phyloP scores from a whole-genome alignment of 2,329 filamentous ascomycete genomes.

The Hymenotorrendiella dingleyae region DNA sequence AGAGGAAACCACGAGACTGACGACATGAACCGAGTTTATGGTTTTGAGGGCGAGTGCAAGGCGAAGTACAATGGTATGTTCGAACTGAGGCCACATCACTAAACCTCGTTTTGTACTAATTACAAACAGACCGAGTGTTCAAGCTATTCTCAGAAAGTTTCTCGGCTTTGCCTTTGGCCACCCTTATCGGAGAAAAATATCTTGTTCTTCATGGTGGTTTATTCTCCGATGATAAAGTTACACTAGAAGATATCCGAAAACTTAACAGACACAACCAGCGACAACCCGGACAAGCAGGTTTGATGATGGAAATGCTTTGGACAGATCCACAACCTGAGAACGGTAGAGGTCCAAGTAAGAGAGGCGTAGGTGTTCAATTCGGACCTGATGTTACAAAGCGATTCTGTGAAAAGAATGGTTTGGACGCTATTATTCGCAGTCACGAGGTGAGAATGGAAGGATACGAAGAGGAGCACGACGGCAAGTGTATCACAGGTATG shows the following conservation, averaged over 20 bases:
- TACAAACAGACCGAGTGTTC: constrained; percentile 57
- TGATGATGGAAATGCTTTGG: constrained; percentile 99
- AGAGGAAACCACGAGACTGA: constrained; percentile 98
- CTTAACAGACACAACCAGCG: constrained; percentile 84
- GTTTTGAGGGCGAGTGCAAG: constrained; percentile 97
- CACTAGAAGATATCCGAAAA: constrained; percentile 89
- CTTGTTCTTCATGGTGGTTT: constrained; percentile 90
- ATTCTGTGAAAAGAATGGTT: constrained; percentile 93
- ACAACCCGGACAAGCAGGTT: constrained; percentile 83
- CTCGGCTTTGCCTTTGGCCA: constrained; percentile 86
- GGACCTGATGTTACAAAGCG: constrained; percentile 92
- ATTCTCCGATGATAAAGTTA: constrained; percentile 91
- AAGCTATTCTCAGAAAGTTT: constrained; percentile 98
- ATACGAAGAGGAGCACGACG: constrained; percentile 97
- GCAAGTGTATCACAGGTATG: constrained; percentile 85
- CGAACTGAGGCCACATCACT: background rate
- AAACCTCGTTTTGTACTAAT: constrained; percentile 3
- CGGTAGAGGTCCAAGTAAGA: constrained; percentile 89
- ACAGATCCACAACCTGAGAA: constrained; percentile 86
- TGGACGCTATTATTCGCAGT: constrained; percentile 92
- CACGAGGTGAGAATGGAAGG: constrained; percentile 99
- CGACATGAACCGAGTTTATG: constrained; percentile 98
- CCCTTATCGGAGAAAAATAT: constrained; percentile 84
- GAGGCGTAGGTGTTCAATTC: constrained; percentile 93
- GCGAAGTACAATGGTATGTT: constrained; percentile 84